phyloP scores from a whole-genome alignment of 2,329 filamentous ascomycete species.

The Emydomyces testavorans region DNA sequence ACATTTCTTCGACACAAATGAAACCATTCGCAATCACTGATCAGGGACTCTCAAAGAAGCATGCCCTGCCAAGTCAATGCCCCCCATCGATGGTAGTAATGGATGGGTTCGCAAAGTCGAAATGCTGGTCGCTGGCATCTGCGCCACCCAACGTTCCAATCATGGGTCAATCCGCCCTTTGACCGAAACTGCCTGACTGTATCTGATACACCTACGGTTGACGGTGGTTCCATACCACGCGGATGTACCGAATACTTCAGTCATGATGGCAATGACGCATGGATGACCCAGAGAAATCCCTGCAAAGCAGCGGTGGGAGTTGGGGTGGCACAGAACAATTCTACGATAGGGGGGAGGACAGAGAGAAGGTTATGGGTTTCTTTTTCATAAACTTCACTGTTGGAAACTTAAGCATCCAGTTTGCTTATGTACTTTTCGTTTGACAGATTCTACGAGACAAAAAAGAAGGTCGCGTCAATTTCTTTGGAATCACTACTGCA shows the following conservation, averaged over 20 bases:
- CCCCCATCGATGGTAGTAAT: no score
- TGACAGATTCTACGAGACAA: no score
- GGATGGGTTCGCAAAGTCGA: no score
- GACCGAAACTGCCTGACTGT: not conserved
- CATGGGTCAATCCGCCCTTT: not conserved
- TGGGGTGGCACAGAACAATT: no score
- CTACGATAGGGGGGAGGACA: no score
- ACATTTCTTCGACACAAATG: slow-evolving; percentile 4
- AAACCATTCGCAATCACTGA: not conserved
- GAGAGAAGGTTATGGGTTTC: not conserved
- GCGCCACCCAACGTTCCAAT: slow-evolving; percentile 5
- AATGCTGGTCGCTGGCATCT: not conserved
- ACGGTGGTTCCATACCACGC: not conserved
- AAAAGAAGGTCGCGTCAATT: not conserved
- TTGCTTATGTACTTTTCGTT: no score
- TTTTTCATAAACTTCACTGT: no score
- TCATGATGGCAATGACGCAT: slow-evolving; percentile 6
- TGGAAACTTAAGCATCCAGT: no score
- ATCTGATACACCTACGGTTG: not conserved
- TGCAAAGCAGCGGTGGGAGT: not conserved
- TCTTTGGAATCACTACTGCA: not conserved
- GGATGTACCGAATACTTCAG: slow-evolving; percentile 4
- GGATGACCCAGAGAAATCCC: not conserved
- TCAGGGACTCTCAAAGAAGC: not conserved
- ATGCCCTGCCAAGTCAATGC: not conserved